phyloP scores from a whole-genome alignment of 2,329 filamentous ascomycete genomes.

The Pyrenophora seminiperda region DNA sequence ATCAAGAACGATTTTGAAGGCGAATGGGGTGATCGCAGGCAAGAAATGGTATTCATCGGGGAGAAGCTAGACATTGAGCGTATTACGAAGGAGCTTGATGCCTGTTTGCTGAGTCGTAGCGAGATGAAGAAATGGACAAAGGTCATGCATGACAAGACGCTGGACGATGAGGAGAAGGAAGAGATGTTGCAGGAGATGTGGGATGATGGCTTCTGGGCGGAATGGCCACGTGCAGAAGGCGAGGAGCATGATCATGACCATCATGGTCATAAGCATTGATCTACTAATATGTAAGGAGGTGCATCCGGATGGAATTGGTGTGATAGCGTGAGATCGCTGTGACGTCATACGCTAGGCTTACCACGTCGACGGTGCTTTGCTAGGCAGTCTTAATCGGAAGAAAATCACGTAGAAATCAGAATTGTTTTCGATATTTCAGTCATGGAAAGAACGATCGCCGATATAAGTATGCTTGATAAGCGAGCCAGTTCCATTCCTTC shows the following conservation, averaged over 20 bases:
- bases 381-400: no score
- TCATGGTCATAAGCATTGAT: constrained; percentile 8
- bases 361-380: no score
- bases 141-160: constrained; percentile 41
- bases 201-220: constrained; percentile 65
- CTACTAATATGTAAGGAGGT: no score
- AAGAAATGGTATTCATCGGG: constrained; percentile 76
- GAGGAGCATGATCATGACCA: constrained; percentile 32
- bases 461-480: no score
- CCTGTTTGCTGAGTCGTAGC: constrained; percentile 64
- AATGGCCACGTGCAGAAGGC: constrained; percentile 49
- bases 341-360: constrained; percentile 1
- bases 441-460: no score
- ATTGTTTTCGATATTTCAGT: no score
- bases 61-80: constrained; percentile 62
- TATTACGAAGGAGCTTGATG: constrained; percentile 62
- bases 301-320: not conserved
- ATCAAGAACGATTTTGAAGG: constrained; percentile 58
- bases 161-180: constrained; percentile 48
- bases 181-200: constrained; percentile 58
- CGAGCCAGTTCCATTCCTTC: not conserved
- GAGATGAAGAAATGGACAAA: constrained; percentile 57
- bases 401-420: no score
- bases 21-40: constrained; percentile 70
- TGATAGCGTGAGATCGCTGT: not conserved